Conservation (phyloP, 2,329 filamentous ascomycete species). For the Paradendryphiella salina region DNA sequence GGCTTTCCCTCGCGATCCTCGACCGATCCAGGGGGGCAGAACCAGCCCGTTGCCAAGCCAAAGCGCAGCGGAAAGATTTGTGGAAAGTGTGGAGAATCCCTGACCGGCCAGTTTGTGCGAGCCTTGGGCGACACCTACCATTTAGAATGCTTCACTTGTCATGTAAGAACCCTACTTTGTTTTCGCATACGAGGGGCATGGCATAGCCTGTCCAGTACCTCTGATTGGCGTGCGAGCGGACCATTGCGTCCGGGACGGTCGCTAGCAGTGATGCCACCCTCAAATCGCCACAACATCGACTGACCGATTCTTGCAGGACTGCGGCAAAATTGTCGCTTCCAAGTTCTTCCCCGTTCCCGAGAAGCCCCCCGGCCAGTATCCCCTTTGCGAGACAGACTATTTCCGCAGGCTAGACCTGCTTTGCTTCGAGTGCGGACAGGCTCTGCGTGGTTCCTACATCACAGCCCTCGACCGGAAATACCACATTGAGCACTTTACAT, state of each 20-base stretch:
- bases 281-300: not conserved
- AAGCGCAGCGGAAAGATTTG: constrained; percentile 52
- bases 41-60: constrained; percentile 30
- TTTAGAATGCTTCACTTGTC: constrained; percentile 95
- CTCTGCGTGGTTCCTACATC: constrained; percentile 94
- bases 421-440: constrained; percentile 89
- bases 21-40: constrained; percentile 38
- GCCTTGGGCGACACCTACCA: constrained; percentile 93
- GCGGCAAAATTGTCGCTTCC: constrained; percentile 92
- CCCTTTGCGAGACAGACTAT: constrained; percentile 95
- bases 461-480: constrained; percentile 97
- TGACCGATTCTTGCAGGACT: constrained; percentile 66
- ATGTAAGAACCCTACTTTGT: constrained; percentile 58
- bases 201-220: not conserved
- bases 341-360: constrained; percentile 99
- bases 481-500: constrained; percentile 96
- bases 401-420: constrained; percentile 89
- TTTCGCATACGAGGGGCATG: not conserved
- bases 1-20: constrained; percentile 31
- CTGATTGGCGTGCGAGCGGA: not conserved
- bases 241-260: not conserved
- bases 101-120: constrained; percentile 95
- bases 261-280: not conserved
- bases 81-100: constrained; percentile 83
- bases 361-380: constrained; percentile 86